Evolutionary conservation across 2,329 filamentous ascomycete genomes (phyloP).

Genomic region (Alternaria burnsii): DNA sequence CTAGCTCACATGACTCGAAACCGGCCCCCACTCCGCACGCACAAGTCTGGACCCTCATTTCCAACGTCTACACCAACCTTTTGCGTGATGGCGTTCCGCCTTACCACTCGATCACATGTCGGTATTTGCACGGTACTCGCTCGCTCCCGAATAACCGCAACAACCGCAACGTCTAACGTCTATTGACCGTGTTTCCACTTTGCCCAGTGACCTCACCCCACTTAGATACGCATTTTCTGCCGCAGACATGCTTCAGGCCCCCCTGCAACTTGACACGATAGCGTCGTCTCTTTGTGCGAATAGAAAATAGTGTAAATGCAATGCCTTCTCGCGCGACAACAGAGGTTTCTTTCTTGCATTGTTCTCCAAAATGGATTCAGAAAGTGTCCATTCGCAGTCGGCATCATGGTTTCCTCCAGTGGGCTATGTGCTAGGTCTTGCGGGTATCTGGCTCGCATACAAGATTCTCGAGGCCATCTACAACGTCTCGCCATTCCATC

Average conservation of each 20-base stretch:
- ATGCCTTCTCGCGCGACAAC: background rate
- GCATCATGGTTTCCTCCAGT: background rate
- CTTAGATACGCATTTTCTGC: background rate
- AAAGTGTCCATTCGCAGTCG: background rate
- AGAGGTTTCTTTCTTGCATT: background rate
- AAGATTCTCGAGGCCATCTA: slow-evolving; percentile 30
- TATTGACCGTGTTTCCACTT: background rate
- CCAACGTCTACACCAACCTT: background rate
- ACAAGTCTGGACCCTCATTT: background rate
- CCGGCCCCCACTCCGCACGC: background rate
- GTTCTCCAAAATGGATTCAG: background rate
- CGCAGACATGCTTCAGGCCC: background rate
- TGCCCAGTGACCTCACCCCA: background rate
- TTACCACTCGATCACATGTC: background rate
- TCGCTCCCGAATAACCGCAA: background rate
- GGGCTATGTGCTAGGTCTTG: slow-evolving; percentile 9
- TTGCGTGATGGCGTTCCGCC: background rate
- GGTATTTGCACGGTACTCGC: background rate
- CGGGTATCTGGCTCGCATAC: slow-evolving; percentile 24
- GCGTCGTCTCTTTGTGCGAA: background rate
- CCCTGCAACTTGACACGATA: background rate
- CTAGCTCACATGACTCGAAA: background rate
- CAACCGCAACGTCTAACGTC: background rate
- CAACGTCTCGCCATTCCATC: slow-evolving; percentile 40
- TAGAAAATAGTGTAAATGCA: background rate